Conservation (phyloP, 352 stramenopile species). For the Nothophytophthora sp. region DNA sequence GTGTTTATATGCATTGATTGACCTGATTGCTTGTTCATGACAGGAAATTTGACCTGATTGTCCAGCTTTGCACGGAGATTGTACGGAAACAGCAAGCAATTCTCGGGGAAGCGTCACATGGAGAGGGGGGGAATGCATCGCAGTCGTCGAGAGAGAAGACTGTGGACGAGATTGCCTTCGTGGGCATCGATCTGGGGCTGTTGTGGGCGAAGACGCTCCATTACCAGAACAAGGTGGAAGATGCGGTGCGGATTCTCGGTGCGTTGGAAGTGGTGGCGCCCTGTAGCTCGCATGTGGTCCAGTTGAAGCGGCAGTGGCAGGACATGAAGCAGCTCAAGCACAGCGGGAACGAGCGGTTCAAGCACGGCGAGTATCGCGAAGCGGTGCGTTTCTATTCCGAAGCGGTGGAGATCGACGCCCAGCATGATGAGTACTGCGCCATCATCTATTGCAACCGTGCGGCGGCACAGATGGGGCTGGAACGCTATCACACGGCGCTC, state of each 20-base stretch:
- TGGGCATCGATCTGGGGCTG: slow-evolving; percentile 70
- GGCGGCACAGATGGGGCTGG: slow-evolving; percentile 75
- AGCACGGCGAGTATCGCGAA: slow-evolving; percentile 47
- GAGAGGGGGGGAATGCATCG: slow-evolving; percentile 2
- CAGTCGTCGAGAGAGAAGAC: slow-evolving; percentile 13
- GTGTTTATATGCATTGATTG: neutral
- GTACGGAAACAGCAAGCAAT: slow-evolving; percentile 52
- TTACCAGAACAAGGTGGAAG: slow-evolving; percentile 70
- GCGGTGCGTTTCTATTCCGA: slow-evolving; percentile 67
- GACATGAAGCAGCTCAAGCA: slow-evolving; percentile 74
- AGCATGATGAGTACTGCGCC: slow-evolving; percentile 75
- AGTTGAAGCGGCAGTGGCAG: slow-evolving; percentile 61
- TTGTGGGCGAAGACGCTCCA: slow-evolving; percentile 63
- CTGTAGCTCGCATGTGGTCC: slow-evolving; percentile 72
- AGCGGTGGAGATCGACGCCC: slow-evolving; percentile 58
- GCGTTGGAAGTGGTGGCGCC: slow-evolving; percentile 65
- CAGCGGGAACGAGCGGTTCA: slow-evolving; percentile 71
- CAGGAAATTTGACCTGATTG: slow-evolving; percentile 56
- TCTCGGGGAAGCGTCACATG: slow-evolving; percentile 2
- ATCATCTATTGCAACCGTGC: slow-evolving; percentile 85
- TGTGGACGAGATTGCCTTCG: slow-evolving; percentile 41
- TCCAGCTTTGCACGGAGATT: slow-evolving; percentile 49
- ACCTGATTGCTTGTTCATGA: slow-evolving; percentile 4
- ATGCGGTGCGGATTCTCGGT: slow-evolving; percentile 52
- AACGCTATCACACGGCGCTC: slow-evolving; percentile 62